Conservation (phyloP, 768 basidiomycete genomes). For the Paxillus rubicundulus region DNA sequence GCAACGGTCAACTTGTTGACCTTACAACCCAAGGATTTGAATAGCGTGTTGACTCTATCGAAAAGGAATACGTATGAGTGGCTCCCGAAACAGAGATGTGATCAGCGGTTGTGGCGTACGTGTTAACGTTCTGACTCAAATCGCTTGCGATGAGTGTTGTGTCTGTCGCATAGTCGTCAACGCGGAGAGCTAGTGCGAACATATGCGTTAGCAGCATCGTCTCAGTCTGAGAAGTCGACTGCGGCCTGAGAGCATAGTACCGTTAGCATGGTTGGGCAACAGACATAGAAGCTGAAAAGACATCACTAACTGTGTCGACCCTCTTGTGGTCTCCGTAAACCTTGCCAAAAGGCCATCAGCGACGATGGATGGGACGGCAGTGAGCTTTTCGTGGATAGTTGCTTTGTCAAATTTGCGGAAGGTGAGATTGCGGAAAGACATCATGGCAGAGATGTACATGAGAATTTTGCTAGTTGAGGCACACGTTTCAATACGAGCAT, state of each 20-base stretch:
- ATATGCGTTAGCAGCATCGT: conserved; percentile 74
- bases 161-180: conserved; percentile 78
- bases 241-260: conserved; percentile 30
- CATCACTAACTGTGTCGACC: conserved; percentile 55
- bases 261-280: not conserved
- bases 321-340: conserved; percentile 76
- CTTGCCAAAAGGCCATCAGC: conserved; percentile 72
- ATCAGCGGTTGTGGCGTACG: conserved; percentile 47
- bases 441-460: conserved; percentile 80
- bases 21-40: conserved; percentile 80
- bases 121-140: conserved; percentile 57
- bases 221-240: conserved; percentile 65
- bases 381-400: conserved; percentile 53
- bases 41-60: conserved; percentile 59
- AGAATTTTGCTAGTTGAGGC: conserved; percentile 58
- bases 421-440: conserved; percentile 58
- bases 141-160: conserved; percentile 68
- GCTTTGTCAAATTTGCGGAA: conserved; percentile 45
- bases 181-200: conserved; percentile 74
- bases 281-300: not conserved
- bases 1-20: conserved; percentile 52
- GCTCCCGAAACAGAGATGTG: not conserved
- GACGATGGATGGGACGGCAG: conserved; percentile 57
- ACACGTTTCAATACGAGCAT: not conserved
- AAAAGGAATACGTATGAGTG: not conserved